Evolutionary conservation across 192 early-diverging fungal species (phyloP), one percentile per base, ranked within the genome.

Genomic region (Coemansia umbellata): DNA sequence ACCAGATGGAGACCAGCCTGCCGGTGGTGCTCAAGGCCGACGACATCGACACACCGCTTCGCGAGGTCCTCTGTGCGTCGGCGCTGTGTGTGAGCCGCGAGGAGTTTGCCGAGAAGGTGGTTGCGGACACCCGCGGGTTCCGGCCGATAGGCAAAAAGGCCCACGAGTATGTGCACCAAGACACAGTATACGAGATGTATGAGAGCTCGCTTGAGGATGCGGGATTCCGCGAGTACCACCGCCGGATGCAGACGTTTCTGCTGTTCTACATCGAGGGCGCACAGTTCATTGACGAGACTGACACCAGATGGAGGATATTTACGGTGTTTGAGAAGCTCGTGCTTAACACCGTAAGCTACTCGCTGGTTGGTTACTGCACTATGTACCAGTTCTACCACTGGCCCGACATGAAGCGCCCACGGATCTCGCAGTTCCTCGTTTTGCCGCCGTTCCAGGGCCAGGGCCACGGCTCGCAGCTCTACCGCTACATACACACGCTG

Each of bases 361-460:
- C 78, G 30, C 53, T 95, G 43, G 85, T 93, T 5, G 93, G 95
- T 14, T 98, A 89, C 70, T 80, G 79, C 35, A 91, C 89, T 1
- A 79, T 83, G 42, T 95, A 98, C 66, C 81, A 82, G 17, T 98
- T 92, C 63, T 95, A 81, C 63, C 84, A 81, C 53, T 95, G 83
- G 63, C 89, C 89, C 2, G 86, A 94, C 43, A 69, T 78, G 35
- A 79, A 78, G 48, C 78, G 93, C 13, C 81, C 92, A 76, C 74
- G 93, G 28, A 97, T 97, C 41, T 93, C 92, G 65, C 95, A 98
- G 81, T 92, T 95, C 56, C 54, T 98, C 8, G 83, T 98, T n/a
- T 62, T 98, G 52, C 95, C 95, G 22, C 87, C 92, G 32, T 95
- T 80, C 67, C 92, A 92, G 58, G 74, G 80, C 42, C 69, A 82